Evolutionary conservation across 1,284 basidiomycete species (phyloP), one percentile per base, ranked within the genome.

Genomic region (Phenoliferia sp.): DNA sequence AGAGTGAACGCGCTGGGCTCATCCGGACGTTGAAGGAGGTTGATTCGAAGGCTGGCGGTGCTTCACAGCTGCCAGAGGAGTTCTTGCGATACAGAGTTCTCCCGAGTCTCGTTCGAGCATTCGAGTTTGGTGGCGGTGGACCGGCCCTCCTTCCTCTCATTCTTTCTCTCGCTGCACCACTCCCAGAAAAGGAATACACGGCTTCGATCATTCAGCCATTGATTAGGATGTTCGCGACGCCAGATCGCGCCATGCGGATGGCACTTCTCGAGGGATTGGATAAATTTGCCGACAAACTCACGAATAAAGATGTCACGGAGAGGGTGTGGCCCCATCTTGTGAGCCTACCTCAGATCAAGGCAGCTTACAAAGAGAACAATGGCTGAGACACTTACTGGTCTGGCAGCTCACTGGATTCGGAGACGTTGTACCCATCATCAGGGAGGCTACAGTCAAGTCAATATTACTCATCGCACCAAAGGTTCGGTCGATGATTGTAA

Each of bases 301-400:
- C 96, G 77, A 88, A 88, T 77, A 89, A 88, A 78, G 86, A 83
- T 0, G 91, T 98, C 1, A 84, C 84, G 57, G 90, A 95, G 61
- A 92, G 91, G 77, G 85, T 99, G 17, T 99, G 94, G 87, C 94
- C 95, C 1, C 85, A 94, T 80, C 81, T 99, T 56, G 90, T 94
- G 68, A 67, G 87, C 78, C 58, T 44, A 19, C 52, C 6, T 26
- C n/a, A n/a, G n/a, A n/a, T n/a, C n/a, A n/a, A n/a, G n/a, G n/a
- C n/a, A n/a, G n/a, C n/a, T n/a, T n/a, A n/a, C n/a, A n/a, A n/a
- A n/a, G n/a, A n/a, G n/a, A n/a, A n/a, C n/a, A n/a, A n/a, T n/a
- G n/a, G n/a, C n/a, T n/a, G n/a, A n/a, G n/a, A 57, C 26, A 54
- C 39, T 61, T 34, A 22, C 48, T n/a, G n/a, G n/a, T n/a, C n/a